phyloP scores from a whole-genome alignment of 2,329 filamentous ascomycete genomes.

The Colletotrichum sublineola region DNA sequence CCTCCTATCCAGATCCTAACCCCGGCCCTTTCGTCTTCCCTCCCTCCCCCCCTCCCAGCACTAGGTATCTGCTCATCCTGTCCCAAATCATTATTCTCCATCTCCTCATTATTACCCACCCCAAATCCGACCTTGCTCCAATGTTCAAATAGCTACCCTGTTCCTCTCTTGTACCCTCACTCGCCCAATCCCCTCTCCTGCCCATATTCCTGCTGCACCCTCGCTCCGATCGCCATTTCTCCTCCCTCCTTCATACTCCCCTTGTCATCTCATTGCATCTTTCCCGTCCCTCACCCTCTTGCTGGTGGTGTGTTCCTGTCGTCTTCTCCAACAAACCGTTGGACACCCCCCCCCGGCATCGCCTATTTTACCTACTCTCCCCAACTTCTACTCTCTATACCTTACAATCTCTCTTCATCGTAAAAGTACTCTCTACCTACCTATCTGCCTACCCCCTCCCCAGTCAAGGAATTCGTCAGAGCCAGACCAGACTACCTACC shows the following conservation, averaged over 20 bases:
- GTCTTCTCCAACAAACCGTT: constrained; percentile 21
- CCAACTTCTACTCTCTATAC: constrained; percentile 5
- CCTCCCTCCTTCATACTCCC: constrained; percentile 38
- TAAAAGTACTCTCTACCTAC: background rate
- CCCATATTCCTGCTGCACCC: constrained; percentile 43
- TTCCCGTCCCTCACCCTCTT: constrained; percentile 19
- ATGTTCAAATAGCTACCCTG: constrained; percentile 54
- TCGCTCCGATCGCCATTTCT: constrained; percentile 46
- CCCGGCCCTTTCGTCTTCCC: constrained; percentile 1
- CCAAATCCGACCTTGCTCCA: constrained; percentile 51
- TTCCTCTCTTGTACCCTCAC: constrained; percentile 47
- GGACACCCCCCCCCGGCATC: constrained; percentile 10
- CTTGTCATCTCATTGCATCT: constrained; percentile 41
- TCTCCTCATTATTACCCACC: constrained; percentile 48
- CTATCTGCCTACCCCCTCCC: background rate
- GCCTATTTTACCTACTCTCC: background rate
- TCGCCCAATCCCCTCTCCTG: constrained; percentile 36
- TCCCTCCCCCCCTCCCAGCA: background rate
- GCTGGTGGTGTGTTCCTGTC: constrained; percentile 23
- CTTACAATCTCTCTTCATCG: background rate
- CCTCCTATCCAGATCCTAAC: constrained; percentile 13
- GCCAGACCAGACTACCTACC: constrained; percentile 10
- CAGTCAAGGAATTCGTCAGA: constrained; percentile 16
- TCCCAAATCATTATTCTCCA: constrained; percentile 36
- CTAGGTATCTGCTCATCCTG: constrained; percentile 3